Base-by-base conservation (phyloP, 805 yeast species). In the Hanseniaspora hatyaiensis region DNA sequence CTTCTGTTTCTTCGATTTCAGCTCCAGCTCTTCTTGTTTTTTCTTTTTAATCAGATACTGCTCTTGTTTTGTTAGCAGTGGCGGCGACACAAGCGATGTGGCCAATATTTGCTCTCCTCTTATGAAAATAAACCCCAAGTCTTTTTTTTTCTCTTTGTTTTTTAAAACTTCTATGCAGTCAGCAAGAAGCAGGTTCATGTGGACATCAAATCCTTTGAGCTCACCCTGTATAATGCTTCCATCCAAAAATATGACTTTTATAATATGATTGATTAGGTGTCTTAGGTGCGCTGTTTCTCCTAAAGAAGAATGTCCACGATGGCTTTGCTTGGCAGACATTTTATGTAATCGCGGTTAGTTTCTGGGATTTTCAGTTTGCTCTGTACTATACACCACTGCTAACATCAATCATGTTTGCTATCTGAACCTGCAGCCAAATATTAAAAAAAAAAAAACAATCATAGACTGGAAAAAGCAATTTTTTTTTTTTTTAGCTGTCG, bases 71-170 rank as follows among this genome's bases (percentile, higher is more conserved):
- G 39, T 20, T 16, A 46, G 11, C 3, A 39, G 19, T 1, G 43
- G 49, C 6, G 20, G 18, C 2, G 49, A 37, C 1, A 45, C 31
- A 31, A 45, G 22, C 22, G 20, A 22, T 11, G 49, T 38, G n/a
- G 43, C 43, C 4, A 37, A 32, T 3, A 43, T 33, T n/a, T 43
- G 47, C 28, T 43, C 47, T 29, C 47, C 47, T 28, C 47, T 34
- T 4, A 43, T 31, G 9, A 43, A 23, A 3, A 43, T 23, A 28
- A 43, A 43, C 8, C 47, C 47, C 9, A 43, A n/a, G 18, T 34
- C 34, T 16, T 34, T 43, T 9, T 23, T 44, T 23, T 28, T 36
- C n/a, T 29, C 23, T 8, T 36, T 22, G 3, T 13, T 34, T 15
- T 29, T 30, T 5, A 29, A 4, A 8, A 37, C 23, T 30, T 44